Base-by-base conservation (phyloP, 495 filamentous ascomycete species). In the Paragyromitra xinjiangensis region DNA sequence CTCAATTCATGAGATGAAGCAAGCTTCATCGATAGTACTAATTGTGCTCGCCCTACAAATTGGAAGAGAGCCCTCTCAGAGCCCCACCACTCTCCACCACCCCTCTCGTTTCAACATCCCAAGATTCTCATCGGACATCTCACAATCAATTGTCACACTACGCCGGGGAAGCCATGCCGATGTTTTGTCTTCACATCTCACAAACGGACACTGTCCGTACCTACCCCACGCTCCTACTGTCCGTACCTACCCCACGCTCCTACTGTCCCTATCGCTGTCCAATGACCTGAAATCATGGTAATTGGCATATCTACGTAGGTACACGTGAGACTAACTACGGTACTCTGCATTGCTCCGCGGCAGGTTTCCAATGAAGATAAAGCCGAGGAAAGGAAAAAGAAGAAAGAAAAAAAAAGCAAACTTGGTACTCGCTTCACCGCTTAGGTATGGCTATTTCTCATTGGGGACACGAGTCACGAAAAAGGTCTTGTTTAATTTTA, bases 381-480 rank as follows among this genome's bases (percentile, higher is more conserved):
- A 34, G 29, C 29, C 29, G 29, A 34, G 29, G 3, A 39, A 29
- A 19, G 34, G 14, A 14, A 12, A 22, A 61, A 69, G 51, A 69
- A 11, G 1, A 37, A 26, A 19, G 19, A 24, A 6, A 12, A 22
- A 61, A 69, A 69, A 74, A 69, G 40, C 51, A 69, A 61, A 24
- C 51, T 58, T 50, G 8, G 42, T 40, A 40, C 37, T 53, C 58
- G 64, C 59, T 34, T 44, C n/a, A 34, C 48, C 64, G 64, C 45
- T 44, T 51, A 34, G n/a, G 64, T 34, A 44, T 42, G 58, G 55
- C 61, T 44, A 56, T 69, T 51, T 59, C 42, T 39, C 64, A 74
- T 74, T 74, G 71, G 71, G 64, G 71, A 74, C 71, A 74, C 71
- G 71, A 69, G 71, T 74, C 71, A 74, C 71, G 64, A 69, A 26